Percentiles rank a stretch among this genome's conserved stretches.
These are phyloP conservation scores for Wickerhamiella galacta DNA, from an alignment of 805 yeast genomes.

Conservation along the genomic window DNA sequence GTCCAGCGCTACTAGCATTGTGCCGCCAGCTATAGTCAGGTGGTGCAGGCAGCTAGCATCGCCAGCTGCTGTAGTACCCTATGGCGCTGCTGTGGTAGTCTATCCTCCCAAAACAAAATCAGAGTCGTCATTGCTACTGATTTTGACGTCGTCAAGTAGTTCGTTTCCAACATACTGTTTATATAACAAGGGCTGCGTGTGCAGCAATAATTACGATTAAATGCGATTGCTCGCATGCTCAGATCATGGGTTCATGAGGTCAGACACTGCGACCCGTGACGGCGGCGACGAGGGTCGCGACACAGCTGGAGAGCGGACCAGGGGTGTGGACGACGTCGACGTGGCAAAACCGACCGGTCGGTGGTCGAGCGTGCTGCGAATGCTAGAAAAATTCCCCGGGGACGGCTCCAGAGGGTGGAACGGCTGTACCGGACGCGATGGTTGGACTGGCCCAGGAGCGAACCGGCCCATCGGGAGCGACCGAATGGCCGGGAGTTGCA, in stretches of 20 bases:
- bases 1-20: conserved; percentile 1
- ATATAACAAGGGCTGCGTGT: no score
- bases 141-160: no score
- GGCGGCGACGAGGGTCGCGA: conserved; percentile 12
- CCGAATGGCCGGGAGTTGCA: conserved; percentile 25
- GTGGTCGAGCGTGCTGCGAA: conserved; percentile 6
- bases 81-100: no score
- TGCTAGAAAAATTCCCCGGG: conserved; percentile 4
- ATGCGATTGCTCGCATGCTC: neutral
- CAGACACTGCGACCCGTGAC: conserved; percentile 9
- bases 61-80: neutral
- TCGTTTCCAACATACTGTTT: no score
- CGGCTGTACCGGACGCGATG: neutral
- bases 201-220: no score
- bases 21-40: no score
- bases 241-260: conserved; percentile 8
- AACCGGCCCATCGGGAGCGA: conserved; percentile 17
- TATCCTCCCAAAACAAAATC: no score
- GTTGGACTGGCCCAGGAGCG: conserved; percentile 1
- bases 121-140: no score
- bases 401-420: conserved; percentile 8
- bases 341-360: conserved; percentile 1
- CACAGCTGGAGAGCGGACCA: conserved; percentile 2
- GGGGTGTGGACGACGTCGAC: conserved; percentile 5
- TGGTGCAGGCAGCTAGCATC: no score